A percentile compares a stretch with the other conserved stretches of the same genome.
Evolutionary conservation across 192 early-diverging fungal species (phyloP).

Genomic region (Coemansia sp.): DNA sequence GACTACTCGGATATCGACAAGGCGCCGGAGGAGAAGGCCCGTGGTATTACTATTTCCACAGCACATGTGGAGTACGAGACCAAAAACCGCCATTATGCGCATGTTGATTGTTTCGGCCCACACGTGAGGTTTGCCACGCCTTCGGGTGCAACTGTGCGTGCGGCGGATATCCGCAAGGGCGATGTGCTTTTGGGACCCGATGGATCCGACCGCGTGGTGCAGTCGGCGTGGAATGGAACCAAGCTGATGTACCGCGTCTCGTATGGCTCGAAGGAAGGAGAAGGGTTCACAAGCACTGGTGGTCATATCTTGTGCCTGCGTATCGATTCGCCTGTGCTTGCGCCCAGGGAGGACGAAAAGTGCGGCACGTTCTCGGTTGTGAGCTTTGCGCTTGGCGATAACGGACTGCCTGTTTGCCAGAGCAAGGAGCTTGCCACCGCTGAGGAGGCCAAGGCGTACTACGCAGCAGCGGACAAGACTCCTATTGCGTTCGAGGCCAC

Average conservation of each 20-base stretch:
- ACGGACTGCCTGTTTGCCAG: conserved; percentile 3
- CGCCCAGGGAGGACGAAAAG: neutral
- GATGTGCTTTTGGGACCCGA: conserved; percentile 33
- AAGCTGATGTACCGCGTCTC: conserved; percentile 33
- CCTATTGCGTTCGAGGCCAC: conserved; percentile 31
- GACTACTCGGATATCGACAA: conserved; percentile 98
- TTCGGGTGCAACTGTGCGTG: conserved; percentile 1
- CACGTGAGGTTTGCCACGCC: conserved; percentile 36
- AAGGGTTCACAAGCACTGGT: conserved; percentile 42
- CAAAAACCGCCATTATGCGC: conserved; percentile 84
- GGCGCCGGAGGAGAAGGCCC: conserved; percentile 96
- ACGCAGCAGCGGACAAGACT: conserved; percentile 12
- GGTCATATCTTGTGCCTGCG: conserved; percentile 44
- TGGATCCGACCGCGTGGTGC: conserved; percentile 26
- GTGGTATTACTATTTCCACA: conserved; percentile 97
- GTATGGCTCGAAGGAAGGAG: conserved; percentile 16
- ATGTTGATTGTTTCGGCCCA: conserved; percentile 73
- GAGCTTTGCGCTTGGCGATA: neutral
- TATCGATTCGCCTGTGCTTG: conserved; percentile 16
- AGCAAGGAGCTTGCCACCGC: conserved; percentile 2
- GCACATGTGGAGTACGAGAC: conserved; percentile 99
- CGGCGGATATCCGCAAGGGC: conserved; percentile 21
- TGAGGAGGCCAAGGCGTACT: conserved; percentile 20
- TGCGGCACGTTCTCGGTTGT: conserved; percentile 2
- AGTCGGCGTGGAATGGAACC: conserved; percentile 20